phyloP scores from a whole-genome alignment of 352 stramenopile genomes.

The Phytopythium delawarense region DNA sequence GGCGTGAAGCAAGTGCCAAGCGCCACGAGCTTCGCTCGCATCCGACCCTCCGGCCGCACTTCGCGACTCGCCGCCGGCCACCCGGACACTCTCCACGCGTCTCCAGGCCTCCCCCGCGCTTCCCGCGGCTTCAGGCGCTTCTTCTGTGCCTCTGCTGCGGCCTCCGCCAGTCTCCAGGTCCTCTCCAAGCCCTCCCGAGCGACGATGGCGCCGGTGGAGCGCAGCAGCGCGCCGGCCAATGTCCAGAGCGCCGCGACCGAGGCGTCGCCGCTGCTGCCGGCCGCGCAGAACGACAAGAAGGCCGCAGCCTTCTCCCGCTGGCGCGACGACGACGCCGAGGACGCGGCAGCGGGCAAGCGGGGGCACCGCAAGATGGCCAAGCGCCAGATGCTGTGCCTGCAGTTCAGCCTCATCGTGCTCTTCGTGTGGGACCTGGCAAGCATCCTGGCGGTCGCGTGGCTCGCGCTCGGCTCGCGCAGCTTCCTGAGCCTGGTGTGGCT shows the following conservation, averaged over 20 bases:
- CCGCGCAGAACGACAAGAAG: conserved; percentile 18
- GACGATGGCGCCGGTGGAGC: not conserved
- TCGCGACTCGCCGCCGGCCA: not conserved
- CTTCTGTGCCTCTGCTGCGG: not conserved
- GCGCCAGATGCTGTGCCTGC: conserved; percentile 59
- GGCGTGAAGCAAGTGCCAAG: not conserved
- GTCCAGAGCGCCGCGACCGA: conserved; percentile 12
- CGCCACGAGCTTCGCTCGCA: not conserved
- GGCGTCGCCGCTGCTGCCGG: conserved; percentile 31
- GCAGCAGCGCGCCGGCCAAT: not conserved
- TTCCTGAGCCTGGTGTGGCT: conserved; percentile 47
- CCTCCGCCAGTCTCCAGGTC: not conserved
- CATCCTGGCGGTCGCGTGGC: conserved; percentile 43
- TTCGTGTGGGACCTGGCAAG: conserved; percentile 44
- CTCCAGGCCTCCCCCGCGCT: not conserved
- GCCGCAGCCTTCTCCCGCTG: conserved; percentile 43
- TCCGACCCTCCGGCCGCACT: not conserved
- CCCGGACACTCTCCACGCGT: not conserved
- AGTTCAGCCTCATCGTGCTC: conserved; percentile 65
- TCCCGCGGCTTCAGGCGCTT: not conserved
- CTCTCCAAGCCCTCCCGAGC: not conserved
- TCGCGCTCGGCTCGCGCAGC: conserved; percentile 38
- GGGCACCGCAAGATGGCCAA: conserved; percentile 19
- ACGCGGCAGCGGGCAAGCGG: not conserved
- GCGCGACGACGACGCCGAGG: conserved; percentile 34